These are phyloP conservation scores for Chamaecyparis obtusa DNA, from an alignment of 75 land plant genomes.

Conservation along the genomic window DNA sequence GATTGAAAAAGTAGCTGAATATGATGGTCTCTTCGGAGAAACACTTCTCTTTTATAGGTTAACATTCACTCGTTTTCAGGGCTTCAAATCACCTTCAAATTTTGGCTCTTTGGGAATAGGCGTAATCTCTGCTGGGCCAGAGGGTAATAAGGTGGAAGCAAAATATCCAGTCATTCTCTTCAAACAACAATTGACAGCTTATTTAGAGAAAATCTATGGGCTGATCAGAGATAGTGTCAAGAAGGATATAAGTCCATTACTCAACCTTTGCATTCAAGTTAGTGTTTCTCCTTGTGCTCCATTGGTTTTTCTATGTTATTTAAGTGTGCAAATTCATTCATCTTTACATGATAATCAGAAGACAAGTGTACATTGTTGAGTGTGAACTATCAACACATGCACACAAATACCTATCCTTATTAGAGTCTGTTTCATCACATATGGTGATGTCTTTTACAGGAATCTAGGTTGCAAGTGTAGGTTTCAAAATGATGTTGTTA, in stretches of 20 bases:
- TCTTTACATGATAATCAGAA: neutral
- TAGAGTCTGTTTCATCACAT: neutral
- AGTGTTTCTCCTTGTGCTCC: neutral
- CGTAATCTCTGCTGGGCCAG: conserved; percentile 35
- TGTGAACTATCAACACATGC: neutral
- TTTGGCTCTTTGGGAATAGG: conserved; percentile 14
- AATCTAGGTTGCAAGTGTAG: neutral
- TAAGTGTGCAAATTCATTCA: neutral
- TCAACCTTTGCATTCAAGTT: conserved; percentile 93
- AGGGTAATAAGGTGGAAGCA: conserved; percentile 69
- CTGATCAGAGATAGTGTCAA: conserved; percentile 92
- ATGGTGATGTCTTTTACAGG: neutral
- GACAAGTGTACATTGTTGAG: neutral
- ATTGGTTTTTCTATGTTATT: neutral
- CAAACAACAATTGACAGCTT: conserved; percentile 96
- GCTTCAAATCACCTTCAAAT: conserved; percentile 57
- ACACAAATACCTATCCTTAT: neutral
- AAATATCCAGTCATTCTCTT: conserved; percentile 95
- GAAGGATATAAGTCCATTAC: conserved; percentile 82
- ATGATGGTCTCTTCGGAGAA: neutral
- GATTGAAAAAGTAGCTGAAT: neutral
- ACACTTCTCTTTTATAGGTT: neutral
- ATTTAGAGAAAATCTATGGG: conserved; percentile 96
- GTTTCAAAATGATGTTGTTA: neutral
- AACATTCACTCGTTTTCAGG: conserved; percentile 29